Percentiles rank a stretch among this genome's conserved stretches.
phyloP scores from a whole-genome alignment of 2,329 filamentous ascomycete species.

The Venturia pyrina region DNA sequence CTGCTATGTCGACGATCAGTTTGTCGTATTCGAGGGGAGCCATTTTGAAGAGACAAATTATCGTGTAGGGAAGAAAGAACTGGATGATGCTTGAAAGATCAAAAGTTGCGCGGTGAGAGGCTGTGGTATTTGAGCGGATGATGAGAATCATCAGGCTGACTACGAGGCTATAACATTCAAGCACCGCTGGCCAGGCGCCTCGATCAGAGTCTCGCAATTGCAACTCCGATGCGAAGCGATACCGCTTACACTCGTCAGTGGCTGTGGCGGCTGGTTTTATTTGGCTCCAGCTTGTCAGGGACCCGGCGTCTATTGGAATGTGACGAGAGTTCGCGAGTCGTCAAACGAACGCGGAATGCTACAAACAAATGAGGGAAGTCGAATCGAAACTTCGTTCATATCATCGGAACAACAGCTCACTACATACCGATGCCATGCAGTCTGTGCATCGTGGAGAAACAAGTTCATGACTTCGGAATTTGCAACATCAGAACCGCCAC shows the following conservation, averaged over 20 bases:
- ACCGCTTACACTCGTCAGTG: not conserved
- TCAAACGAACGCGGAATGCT: not conserved
- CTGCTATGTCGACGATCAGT: conserved; percentile 3
- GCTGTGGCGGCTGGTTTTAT: not conserved
- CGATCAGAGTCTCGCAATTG: not conserved
- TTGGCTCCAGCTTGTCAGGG: not conserved
- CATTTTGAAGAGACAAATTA: not conserved
- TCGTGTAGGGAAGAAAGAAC: not conserved
- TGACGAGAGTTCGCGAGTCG: not conserved
- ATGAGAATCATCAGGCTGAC: not conserved
- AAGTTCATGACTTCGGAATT: not conserved
- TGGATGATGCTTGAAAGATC: not conserved
- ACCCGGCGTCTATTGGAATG: not conserved
- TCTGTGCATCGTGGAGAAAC: not conserved
- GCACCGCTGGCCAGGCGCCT: not conserved
- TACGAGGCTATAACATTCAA: not conserved
- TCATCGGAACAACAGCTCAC: not conserved
- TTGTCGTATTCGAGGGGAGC: not conserved
- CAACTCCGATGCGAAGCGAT: not conserved
- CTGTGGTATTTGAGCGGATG: not conserved
- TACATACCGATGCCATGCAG: not conserved
- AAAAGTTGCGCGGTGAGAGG: not conserved
- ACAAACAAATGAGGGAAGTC: not conserved
- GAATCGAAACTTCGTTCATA: not conserved
- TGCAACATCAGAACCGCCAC: not conserved